These are phyloP conservation scores for Amaranthus cruentus DNA, from an alignment of 148 eudicot species.

Conservation along the genomic window DNA sequence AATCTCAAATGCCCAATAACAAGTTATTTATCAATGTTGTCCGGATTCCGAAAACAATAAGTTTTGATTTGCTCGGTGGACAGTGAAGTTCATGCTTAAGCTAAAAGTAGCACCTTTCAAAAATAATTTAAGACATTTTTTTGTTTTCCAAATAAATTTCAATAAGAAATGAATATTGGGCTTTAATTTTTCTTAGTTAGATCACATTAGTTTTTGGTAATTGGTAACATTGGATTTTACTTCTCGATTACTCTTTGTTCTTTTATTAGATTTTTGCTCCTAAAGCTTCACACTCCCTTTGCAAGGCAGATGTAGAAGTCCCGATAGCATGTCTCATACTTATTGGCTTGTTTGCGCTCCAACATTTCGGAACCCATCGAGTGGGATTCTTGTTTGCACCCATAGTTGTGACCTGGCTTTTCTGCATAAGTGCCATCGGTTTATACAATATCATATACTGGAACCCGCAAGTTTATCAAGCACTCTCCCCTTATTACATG, in stretches of 20 bases:
- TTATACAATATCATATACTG: constrained; percentile 76
- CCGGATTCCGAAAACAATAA: background rate
- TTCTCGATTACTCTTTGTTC: constrained; percentile 1
- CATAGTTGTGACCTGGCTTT: constrained; percentile 74
- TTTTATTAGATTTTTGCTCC: constrained; percentile 8
- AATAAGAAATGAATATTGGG: background rate
- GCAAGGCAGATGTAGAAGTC: constrained; percentile 75
- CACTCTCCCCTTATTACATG: constrained; percentile 96
- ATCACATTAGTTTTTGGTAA: background rate
- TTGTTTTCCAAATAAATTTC: too few relatives aligned
- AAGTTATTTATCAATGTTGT: too few relatives aligned
- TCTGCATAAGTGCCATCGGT: constrained; percentile 88
- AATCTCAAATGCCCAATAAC: too few relatives aligned
- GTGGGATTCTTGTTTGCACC: constrained; percentile 93
- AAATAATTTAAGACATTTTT: too few relatives aligned
- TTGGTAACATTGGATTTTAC: background rate
- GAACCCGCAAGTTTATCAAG: constrained; percentile 80
- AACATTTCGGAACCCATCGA: constrained; percentile 88
- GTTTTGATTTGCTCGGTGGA: background rate
- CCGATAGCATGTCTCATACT: constrained; percentile 82
- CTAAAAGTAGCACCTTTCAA: background rate
- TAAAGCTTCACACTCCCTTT: constrained; percentile 12
- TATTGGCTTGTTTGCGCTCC: constrained; percentile 72
- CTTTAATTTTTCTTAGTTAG: background rate
- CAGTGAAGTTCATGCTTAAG: background rate